Evolutionary conservation across 1,284 basidiomycete genomes (phyloP).

Genomic region (Pterula multifida): DNA sequence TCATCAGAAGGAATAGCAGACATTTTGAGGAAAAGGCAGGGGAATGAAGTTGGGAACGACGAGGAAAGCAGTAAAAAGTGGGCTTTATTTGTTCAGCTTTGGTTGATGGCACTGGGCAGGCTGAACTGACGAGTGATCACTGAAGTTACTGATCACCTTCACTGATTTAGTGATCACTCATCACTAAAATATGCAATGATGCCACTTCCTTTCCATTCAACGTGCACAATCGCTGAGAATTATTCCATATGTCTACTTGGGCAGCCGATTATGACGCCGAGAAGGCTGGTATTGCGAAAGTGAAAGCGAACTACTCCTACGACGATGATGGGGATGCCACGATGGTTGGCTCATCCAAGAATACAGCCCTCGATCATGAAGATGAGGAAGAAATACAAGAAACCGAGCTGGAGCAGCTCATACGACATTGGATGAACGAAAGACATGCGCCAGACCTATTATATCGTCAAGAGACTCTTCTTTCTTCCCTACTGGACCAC

Average conservation of each 20-base stretch:
- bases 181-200: neutral
- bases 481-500: conserved; percentile 67
- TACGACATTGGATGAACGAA: conserved; percentile 79
- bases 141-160: neutral
- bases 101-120: neutral
- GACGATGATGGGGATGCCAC: conserved; percentile 10
- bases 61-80: conserved; percentile 1
- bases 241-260: neutral
- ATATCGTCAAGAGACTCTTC: conserved; percentile 61
- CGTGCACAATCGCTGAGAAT: neutral
- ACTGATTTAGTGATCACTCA: neutral
- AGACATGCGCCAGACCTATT: conserved; percentile 74
- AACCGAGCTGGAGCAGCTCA: conserved; percentile 42
- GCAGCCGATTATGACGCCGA: neutral
- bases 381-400: conserved; percentile 8
- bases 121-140: neutral
- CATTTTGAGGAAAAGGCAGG: neutral
- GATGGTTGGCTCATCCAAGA: neutral
- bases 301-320: neutral
- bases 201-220: neutral
- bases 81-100: conserved; percentile 2
- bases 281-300: neutral
- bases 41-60: neutral
- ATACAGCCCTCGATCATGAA: conserved; percentile 5
- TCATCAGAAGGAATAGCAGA: neutral